Evolutionary conservation across 129 eudicot species (phyloP).

Genomic region (Oenanthe sinensis): DNA sequence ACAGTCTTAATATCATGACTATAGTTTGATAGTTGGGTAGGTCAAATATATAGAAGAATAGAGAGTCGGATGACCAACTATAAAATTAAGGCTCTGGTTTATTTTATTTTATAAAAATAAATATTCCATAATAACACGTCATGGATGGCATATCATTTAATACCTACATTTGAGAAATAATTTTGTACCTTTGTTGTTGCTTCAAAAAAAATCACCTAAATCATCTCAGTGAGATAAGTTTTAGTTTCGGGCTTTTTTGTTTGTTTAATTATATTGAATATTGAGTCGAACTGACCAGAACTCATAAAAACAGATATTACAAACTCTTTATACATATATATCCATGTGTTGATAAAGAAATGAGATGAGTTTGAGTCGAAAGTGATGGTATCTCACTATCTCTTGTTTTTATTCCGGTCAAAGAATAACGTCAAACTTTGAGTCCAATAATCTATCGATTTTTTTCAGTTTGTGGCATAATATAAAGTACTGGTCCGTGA

Average conservation of each 20-base stretch:
- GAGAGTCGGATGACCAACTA: not conserved
- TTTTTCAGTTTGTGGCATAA: not conserved
- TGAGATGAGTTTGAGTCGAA: not conserved
- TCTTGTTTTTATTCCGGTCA: not conserved
- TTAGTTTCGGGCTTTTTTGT: no score
- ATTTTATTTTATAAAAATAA: no score
- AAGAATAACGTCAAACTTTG: not conserved
- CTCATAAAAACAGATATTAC: not conserved
- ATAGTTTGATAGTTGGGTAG: not conserved
- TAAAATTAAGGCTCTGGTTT: no score
- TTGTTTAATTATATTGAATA: no score
- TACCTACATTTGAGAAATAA: no score
- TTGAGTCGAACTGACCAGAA: not conserved
- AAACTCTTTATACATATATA: not conserved
- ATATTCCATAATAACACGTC: no score
- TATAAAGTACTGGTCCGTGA: not conserved
- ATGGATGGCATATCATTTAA: no score
- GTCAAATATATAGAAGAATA: not conserved
- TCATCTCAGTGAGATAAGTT: no score
- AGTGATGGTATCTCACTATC: not conserved
- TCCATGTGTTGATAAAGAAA: not conserved
- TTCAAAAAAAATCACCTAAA: no score
- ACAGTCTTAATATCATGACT: not conserved
- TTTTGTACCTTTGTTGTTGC: no score
- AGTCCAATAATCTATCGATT: not conserved